Evolutionary conservation across 768 basidiomycete species (phyloP).

Genomic region (Mycena amicta): DNA sequence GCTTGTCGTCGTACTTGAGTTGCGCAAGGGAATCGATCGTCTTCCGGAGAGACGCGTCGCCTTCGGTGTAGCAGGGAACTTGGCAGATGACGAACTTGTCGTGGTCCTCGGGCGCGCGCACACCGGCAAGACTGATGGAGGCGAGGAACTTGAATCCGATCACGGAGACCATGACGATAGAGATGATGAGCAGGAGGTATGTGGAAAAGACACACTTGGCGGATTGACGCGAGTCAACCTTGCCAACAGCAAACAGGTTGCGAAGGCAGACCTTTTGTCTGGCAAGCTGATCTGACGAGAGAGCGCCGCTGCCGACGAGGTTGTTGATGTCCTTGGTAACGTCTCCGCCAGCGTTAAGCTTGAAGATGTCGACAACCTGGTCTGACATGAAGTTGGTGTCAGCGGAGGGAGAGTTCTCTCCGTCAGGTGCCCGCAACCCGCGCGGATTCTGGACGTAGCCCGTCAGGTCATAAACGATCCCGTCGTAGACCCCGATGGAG

Average conservation of each 20-base stretch:
- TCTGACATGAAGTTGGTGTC: conserved; percentile 72
- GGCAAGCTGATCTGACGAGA: conserved; percentile 47
- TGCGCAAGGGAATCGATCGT: conserved; percentile 95
- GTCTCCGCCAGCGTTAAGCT: conserved; percentile 71
- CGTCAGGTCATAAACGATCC: conserved; percentile 85
- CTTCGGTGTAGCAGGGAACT: conserved; percentile 98
- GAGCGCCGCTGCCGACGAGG: conserved; percentile 55
- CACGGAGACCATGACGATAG: conserved; percentile 89
- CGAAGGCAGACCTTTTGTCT: conserved; percentile 87
- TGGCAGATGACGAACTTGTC: conserved; percentile 98
- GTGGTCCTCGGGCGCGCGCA: conserved; percentile 88
- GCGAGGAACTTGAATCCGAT: conserved; percentile 97
- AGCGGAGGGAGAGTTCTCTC: conserved; percentile 44
- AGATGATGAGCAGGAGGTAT: conserved; percentile 88
- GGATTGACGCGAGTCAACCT: conserved; percentile 89
- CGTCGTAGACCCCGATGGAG: conserved; percentile 84
- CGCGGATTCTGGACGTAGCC: conserved; percentile 76
- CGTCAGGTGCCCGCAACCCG: conserved; percentile 48
- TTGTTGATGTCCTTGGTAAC: conserved; percentile 74
- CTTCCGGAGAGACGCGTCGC: conserved; percentile 76
- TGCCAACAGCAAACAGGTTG: conserved; percentile 90
- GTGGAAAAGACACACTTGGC: conserved; percentile 90
- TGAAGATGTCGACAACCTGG: conserved; percentile 75
- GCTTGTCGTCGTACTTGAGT: conserved; percentile 97
- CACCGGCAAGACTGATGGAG: conserved; percentile 78